Evolutionary conservation across 2,329 filamentous ascomycete species (phyloP).

Genomic region (Xylariaceae sp.): DNA sequence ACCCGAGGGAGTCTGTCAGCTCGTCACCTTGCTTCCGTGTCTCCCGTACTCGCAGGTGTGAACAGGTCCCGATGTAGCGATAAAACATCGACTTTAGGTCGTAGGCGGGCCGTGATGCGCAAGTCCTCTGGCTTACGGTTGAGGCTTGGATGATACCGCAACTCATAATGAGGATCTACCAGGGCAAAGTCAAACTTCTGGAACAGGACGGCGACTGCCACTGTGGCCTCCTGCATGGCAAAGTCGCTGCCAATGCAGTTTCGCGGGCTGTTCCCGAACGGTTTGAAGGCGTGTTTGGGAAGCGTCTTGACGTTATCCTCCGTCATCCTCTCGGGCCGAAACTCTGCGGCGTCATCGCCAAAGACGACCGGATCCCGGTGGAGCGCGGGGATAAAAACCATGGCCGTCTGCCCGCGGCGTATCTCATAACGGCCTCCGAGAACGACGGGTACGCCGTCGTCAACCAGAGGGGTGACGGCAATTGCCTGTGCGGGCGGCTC

Average conservation of each 20-base stretch:
- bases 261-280: slow-evolving; percentile 21
- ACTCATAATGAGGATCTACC: slow-evolving; percentile 21
- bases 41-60: neutral
- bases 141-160: slow-evolving; percentile 12
- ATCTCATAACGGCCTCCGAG: slow-evolving; percentile 44
- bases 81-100: slow-evolving; percentile 11
- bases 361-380: slow-evolving; percentile 50
- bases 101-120: slow-evolving; percentile 13
- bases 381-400: slow-evolving; percentile 42
- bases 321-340: slow-evolving; percentile 54
- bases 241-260: slow-evolving; percentile 25
- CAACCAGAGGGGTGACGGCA: slow-evolving; percentile 47
- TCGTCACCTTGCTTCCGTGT: neutral
- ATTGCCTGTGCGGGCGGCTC: slow-evolving; percentile 4
- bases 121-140: slow-evolving; percentile 20
- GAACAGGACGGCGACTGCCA: slow-evolving; percentile 21
- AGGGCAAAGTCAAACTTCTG: slow-evolving; percentile 26
- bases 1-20: neutral
- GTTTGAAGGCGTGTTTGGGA: slow-evolving; percentile 21
- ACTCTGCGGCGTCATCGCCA: slow-evolving; percentile 51
- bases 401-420: slow-evolving; percentile 40
- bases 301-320: slow-evolving; percentile 47
- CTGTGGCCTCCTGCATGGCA: slow-evolving; percentile 22
- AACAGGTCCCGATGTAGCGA: slow-evolving; percentile 18
- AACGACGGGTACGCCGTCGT: slow-evolving; percentile 34